Base-by-base conservation (phyloP, 202 grass and related monocot species). In the Tripidium arundinaceum region DNA sequence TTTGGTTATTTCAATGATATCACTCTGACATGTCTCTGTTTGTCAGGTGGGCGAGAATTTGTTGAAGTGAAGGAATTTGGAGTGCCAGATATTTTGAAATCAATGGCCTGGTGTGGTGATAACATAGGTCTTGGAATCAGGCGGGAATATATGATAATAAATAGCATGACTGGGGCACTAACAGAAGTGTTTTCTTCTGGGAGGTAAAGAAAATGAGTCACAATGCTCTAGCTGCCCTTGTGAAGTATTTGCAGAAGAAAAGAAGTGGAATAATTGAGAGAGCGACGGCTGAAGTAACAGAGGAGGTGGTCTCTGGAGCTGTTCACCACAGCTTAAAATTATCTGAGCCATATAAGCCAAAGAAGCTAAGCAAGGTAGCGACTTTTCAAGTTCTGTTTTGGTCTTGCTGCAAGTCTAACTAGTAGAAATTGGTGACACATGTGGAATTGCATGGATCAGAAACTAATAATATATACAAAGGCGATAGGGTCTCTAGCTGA, bases 221-320 rank as follows among this genome's bases (percentile, higher is more conserved):
- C 52, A 99, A 96, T 86, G 68, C 96, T 75, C 85, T 96, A 70
- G 87, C 73, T 63, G 92, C 92, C 41, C 90, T 96, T 81, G 92
- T 93, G 77, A 99, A 99, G 86, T 99, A 93, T 68, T 88, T 99
- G 86, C 96, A 99, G 70, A 99, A 93, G 88, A 99, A 89, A 89
- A 89, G 96, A 88, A 89, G 81, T 81, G 85, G 88, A 26, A 89
- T 93, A 84, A 87, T 99, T 77, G 96, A 96, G 87, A 89, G 90
- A 84, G 96, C 96, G 41, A 96, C 92, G n/a, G 91, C 91, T 83
- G 96, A 99, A 83, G 88, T 99, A 81, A 99, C 96, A 7, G 90
- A 99, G 8, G 96, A 96, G 83, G 90, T 99, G 22, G 96, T 97
- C 72, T 93, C 88, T 82, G 90, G 89, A 86, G 93, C 88, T 85